phyloP scores from a whole-genome alignment of 148 eudicot genomes.

The Chenopodium album region DNA sequence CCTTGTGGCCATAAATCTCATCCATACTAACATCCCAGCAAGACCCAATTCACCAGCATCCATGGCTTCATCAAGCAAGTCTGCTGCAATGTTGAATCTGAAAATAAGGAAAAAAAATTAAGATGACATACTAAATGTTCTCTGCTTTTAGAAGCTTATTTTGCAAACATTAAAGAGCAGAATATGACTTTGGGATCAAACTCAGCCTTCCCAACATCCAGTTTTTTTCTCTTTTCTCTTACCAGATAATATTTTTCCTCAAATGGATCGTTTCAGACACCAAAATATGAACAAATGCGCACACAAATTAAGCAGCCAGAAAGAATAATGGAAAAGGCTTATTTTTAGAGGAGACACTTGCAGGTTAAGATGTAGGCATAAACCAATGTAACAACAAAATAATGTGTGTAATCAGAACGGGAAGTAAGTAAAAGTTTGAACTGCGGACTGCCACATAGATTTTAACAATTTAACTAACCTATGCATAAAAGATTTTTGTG shows the following conservation, averaged over 20 bases:
- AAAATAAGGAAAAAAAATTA: conserved; percentile 22
- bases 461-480: conserved; percentile 49
- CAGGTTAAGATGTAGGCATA: background rate
- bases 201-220: background rate
- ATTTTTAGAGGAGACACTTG: background rate
- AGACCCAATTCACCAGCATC: conserved; percentile 83
- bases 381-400: background rate
- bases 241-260: background rate
- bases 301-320: background rate
- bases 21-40: conserved; percentile 96
- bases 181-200: background rate
- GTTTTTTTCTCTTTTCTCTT: background rate
- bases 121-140: background rate
- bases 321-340: background rate
- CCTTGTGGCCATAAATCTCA: conserved; percentile 98
- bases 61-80: conserved; percentile 75
- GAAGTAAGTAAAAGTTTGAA: background rate
- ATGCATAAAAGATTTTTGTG: conserved; percentile 98
- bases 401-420: too few relatives aligned
- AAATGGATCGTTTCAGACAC: background rate
- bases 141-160: background rate
- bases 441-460: background rate
- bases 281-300: background rate
- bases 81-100: conserved; percentile 96
- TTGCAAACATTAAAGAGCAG: background rate